phyloP scores from a whole-genome alignment of 352 stramenopile species.

The Blastocystis sp. region DNA sequence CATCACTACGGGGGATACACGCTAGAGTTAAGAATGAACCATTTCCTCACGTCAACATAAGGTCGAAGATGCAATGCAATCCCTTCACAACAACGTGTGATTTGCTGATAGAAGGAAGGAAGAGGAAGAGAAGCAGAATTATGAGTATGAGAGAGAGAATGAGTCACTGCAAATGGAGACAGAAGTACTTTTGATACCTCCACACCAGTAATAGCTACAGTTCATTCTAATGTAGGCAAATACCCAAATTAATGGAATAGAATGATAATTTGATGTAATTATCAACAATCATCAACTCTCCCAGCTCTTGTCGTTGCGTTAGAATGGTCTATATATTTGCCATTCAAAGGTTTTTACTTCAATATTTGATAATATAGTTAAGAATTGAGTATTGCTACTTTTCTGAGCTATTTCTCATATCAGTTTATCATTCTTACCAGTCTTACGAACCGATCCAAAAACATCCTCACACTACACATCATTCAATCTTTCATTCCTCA shows the following conservation, averaged over 20 bases:
- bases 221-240: background rate
- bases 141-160: background rate
- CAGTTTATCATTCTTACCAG: background rate
- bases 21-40: background rate
- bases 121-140: background rate
- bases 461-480: background rate
- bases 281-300: background rate
- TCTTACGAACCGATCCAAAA: background rate
- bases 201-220: background rate
- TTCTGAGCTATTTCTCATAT: background rate
- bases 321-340: background rate
- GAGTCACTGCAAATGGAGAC: background rate
- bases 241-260: background rate
- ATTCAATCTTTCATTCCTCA: background rate
- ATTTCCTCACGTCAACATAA: background rate
- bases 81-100: slow-evolving; percentile 9
- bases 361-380: background rate
- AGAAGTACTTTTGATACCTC: background rate
- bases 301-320: background rate
- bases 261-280: slow-evolving; percentile 30
- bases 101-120: background rate
- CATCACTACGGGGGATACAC: background rate
- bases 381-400: background rate
- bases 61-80: background rate
- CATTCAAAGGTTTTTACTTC: background rate